Evolutionary conservation across 495 filamentous ascomycete genomes (phyloP), one percentile per base, ranked within the genome.

Genomic region (Penicillium mononematosum): DNA sequence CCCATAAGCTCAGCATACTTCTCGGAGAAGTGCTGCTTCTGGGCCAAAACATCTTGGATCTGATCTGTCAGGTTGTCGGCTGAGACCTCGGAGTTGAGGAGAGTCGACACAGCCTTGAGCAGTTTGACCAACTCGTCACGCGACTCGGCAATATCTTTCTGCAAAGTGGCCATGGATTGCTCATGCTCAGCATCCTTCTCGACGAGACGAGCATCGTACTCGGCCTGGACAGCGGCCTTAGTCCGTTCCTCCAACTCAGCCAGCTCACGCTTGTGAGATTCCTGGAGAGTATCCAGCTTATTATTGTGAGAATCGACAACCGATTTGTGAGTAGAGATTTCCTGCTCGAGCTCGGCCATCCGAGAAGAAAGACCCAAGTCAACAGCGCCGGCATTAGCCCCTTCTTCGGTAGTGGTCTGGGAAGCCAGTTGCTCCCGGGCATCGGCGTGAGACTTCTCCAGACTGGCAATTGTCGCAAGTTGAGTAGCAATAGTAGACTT

Each of bases 111-210:
- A 48, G 71, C 72, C 36, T 70, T 62, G 31, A 86, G 70, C 22
- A 92, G 73, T 54, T 83, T 85, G 44, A 80, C 80, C 51, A 92
- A 74, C 50, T 90, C 85, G 51, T 86, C 79, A 48, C 88, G 84
- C 34, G 88, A 87, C 58, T 87, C 85, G 5, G 79, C 68, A 45
- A 92, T 84, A 17, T 95, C 88, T 32, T 77, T 75, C 65, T 91
- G 81, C 42, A 96, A 75, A 14, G 78, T 58, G 49, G 80, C 72
- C 61, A 90, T 75, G 12, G 80, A 76, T 55, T 81, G 74, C 20
- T 86, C 78, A 62, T 92, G 84, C 57, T 86, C 78, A 10, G 72
- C 71, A 44, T 80, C 70, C 59, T 76, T 75, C 46, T 78, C 77
- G 11, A 70, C 55, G 19, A 83, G 68, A 20, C 68, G 73, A 53